These are phyloP conservation scores for Sporothrix luriei DNA, from an alignment of 2,329 filamentous ascomycete genomes.

Conservation along the genomic window DNA sequence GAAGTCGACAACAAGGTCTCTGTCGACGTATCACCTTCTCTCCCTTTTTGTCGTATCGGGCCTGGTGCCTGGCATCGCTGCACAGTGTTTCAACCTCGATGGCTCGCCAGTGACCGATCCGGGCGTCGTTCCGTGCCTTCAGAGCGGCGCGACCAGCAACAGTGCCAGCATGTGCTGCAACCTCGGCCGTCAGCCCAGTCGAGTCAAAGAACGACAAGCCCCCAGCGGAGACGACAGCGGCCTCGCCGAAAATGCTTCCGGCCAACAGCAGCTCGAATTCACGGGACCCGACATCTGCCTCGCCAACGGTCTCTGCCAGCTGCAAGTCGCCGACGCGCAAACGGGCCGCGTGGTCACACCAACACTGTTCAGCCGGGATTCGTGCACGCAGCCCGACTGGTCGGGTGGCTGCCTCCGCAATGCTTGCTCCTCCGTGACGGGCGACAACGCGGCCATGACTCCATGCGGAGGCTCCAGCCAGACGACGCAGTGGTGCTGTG, in stretches of 20 bases:
- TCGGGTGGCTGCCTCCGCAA: conserved; percentile 24
- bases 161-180: conserved; percentile 25
- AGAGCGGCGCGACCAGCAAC: conserved; percentile 1
- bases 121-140: conserved; percentile 23
- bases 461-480: conserved; percentile 26
- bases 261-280: conserved; percentile 5
- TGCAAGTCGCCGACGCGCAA: conserved; percentile 7
- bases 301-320: conserved; percentile 28
- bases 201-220: not conserved
- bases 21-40: not conserved
- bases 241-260: not conserved
- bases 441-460: conserved; percentile 20
- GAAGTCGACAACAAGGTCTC: not conserved
- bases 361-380: conserved; percentile 25
- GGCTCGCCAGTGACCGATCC: conserved; percentile 28
- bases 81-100: conserved; percentile 30
- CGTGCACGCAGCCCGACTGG: conserved; percentile 29
- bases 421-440: conserved; percentile 21
- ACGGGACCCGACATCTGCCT: conserved; percentile 25
- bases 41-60: not conserved
- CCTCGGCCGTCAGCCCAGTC: conserved; percentile 14
- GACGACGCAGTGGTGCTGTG: conserved; percentile 32
- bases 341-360: not conserved
- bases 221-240: not conserved
- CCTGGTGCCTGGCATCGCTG: conserved; percentile 12